phyloP scores from a whole-genome alignment of 352 stramenopile species.

The Pythium scleroteichum region DNA sequence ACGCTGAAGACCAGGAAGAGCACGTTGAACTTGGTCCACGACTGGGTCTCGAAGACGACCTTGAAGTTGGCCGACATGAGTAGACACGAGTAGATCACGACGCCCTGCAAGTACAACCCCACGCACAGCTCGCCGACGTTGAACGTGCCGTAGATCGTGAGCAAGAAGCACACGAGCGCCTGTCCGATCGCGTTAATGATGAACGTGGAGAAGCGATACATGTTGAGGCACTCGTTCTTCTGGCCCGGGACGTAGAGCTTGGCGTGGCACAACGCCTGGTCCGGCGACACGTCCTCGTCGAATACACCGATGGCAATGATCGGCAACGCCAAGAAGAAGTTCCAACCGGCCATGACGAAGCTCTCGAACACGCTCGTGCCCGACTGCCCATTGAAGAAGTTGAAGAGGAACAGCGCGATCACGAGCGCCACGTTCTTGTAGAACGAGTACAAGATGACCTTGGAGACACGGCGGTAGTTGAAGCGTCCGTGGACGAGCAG shows the following conservation, averaged over 20 bases:
- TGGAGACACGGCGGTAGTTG: constrained; percentile 96
- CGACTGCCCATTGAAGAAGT: constrained; percentile 82
- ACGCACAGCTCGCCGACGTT: constrained; percentile 39
- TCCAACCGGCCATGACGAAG: constrained; percentile 80
- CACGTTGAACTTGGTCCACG: constrained; percentile 73
- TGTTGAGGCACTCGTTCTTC: constrained; percentile 67
- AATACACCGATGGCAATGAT: constrained; percentile 88
- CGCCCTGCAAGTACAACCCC: constrained; percentile 63
- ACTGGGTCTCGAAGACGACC: constrained; percentile 74
- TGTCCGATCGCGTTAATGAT: constrained; percentile 70
- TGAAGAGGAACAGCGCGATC: constrained; percentile 75
- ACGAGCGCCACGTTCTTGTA: constrained; percentile 83
- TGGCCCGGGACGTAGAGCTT: constrained; percentile 62
- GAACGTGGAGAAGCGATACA: constrained; percentile 57
- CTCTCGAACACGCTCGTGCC: constrained; percentile 85
- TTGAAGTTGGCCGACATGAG: constrained; percentile 80
- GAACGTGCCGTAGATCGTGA: constrained; percentile 44
- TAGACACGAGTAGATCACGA: constrained; percentile 67
- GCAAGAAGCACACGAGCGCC: constrained; percentile 62
- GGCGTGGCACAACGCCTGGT: constrained; percentile 64
- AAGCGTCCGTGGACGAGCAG: constrained; percentile 96
- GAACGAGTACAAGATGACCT: constrained; percentile 90
- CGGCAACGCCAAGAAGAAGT: constrained; percentile 85
- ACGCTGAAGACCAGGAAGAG: constrained; percentile 58
- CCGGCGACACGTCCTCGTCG: constrained; percentile 68